These are phyloP conservation scores for Salix viminalis DNA, from an alignment of 345 rosid genomes.

Conservation along the genomic window DNA sequence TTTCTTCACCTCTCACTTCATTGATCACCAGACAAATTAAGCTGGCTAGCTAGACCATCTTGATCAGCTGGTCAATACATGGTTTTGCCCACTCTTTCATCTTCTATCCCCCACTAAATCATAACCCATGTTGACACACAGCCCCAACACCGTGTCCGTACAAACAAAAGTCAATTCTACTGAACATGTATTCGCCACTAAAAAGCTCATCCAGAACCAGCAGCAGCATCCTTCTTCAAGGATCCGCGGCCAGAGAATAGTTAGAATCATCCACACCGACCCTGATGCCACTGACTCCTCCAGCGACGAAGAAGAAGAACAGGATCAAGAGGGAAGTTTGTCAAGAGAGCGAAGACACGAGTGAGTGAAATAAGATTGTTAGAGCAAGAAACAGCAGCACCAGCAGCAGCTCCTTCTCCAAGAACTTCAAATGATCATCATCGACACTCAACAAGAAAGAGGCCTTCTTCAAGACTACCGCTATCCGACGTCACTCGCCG, in stretches of 20 bases:
- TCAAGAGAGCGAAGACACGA: conserved; percentile 1
- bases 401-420: neutral
- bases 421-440: neutral
- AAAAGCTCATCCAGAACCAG: neutral
- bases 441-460: neutral
- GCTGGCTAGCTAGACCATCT: neutral
- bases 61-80: neutral
- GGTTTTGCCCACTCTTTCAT: neutral
- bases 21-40: neutral
- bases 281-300: conserved; percentile 31
- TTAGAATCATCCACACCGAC: conserved; percentile 20
- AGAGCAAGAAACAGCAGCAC: neutral
- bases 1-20: neutral
- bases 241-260: neutral
- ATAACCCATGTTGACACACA: neutral
- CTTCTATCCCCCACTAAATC: neutral
- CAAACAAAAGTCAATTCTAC: neutral
- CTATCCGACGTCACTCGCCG: conserved; percentile 6
- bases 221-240: neutral
- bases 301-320: conserved; percentile 11
- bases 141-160: neutral
- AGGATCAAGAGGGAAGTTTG: neutral
- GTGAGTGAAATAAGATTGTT: conserved; percentile 12
- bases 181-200: neutral
- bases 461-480: conserved; percentile 2